A percentile compares a stretch with the other conserved stretches of the same genome.
Conservation (phyloP, 2,329 filamentous ascomycete species). For the Fusarium hainanense region DNA sequence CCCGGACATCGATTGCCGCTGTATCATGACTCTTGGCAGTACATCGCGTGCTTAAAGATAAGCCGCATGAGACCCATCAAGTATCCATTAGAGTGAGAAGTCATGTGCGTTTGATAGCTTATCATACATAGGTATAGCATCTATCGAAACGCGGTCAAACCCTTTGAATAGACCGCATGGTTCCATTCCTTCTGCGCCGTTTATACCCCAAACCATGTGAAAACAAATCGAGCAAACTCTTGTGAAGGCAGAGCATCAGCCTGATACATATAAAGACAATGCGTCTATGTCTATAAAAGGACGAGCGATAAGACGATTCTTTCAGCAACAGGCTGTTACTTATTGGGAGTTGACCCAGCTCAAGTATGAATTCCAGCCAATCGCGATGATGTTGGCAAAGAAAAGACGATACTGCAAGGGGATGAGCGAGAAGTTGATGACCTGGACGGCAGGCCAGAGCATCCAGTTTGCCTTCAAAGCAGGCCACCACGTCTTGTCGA, state of each 20-base stretch:
- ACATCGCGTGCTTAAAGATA: conserved; percentile 27
- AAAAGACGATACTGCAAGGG: conserved; percentile 85
- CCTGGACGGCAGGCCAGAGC: conserved; percentile 88
- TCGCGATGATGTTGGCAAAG: conserved; percentile 84
- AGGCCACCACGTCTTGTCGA: conserved; percentile 74
- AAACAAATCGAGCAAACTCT: conserved; percentile 4
- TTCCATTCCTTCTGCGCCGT: conserved; percentile 14
- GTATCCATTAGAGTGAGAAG: conserved; percentile 4
- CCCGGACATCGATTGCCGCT: conserved; percentile 19
- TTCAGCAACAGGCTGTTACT: neutral
- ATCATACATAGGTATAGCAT: conserved; percentile 26
- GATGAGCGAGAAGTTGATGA: conserved; percentile 87
- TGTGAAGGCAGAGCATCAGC: conserved; percentile 2
- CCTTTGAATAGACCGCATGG: conserved; percentile 7
- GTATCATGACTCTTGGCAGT: conserved; percentile 26
- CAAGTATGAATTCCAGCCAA: conserved; percentile 74
- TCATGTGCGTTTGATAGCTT: conserved; percentile 15
- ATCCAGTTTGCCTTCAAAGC: conserved; percentile 87
- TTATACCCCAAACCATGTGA: conserved; percentile 12
- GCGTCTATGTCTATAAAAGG: conserved; percentile 36
- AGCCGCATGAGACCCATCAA: conserved; percentile 13
- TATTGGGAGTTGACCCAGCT: conserved; percentile 68
- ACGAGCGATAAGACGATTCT: neutral
- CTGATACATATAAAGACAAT: conserved; percentile 17
- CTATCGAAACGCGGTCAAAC: conserved; percentile 25